phyloP scores from a whole-genome alignment of 768 basidiomycete species.

The Galerina marginata region DNA sequence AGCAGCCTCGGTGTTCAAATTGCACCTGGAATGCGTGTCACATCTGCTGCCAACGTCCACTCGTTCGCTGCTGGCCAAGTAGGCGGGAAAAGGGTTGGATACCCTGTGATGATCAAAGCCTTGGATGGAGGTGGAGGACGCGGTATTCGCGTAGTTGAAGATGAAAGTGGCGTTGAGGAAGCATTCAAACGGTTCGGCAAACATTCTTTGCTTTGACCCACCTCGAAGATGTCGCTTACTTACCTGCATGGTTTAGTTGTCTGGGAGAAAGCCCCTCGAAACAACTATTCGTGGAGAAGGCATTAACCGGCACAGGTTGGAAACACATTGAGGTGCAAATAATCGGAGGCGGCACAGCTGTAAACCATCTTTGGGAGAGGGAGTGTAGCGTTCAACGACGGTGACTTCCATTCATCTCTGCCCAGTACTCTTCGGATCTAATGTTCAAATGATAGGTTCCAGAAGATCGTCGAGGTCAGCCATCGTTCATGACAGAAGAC shows the following conservation, averaged over 20 bases:
- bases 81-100: slow-evolving; percentile 28
- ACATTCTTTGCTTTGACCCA: background rate
- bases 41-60: slow-evolving; percentile 30
- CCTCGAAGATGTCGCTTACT: background rate
- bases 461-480: slow-evolving; percentile 85
- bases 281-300: slow-evolving; percentile 83
- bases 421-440: background rate
- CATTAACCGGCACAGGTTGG: slow-evolving; percentile 72
- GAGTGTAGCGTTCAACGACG: slow-evolving; percentile 92
- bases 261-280: slow-evolving; percentile 44
- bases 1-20: slow-evolving; percentile 33
- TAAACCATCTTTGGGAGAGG: slow-evolving; percentile 87
- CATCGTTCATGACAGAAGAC: background rate
- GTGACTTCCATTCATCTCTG: slow-evolving; percentile 35
- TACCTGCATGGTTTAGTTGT: slow-evolving; percentile 25
- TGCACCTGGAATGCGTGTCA: slow-evolving; percentile 35
- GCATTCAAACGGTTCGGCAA: slow-evolving; percentile 61
- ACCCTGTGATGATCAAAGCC: slow-evolving; percentile 85
- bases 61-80: slow-evolving; percentile 25
- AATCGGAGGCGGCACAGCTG: slow-evolving; percentile 76
- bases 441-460: slow-evolving; percentile 44
- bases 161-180: slow-evolving; percentile 71
- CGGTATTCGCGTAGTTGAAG: slow-evolving; percentile 86
- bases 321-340: slow-evolving; percentile 91
- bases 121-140: slow-evolving; percentile 90